Evolutionary conservation across 1,284 basidiomycete species (phyloP).

Genomic region (Athelia sp.): DNA sequence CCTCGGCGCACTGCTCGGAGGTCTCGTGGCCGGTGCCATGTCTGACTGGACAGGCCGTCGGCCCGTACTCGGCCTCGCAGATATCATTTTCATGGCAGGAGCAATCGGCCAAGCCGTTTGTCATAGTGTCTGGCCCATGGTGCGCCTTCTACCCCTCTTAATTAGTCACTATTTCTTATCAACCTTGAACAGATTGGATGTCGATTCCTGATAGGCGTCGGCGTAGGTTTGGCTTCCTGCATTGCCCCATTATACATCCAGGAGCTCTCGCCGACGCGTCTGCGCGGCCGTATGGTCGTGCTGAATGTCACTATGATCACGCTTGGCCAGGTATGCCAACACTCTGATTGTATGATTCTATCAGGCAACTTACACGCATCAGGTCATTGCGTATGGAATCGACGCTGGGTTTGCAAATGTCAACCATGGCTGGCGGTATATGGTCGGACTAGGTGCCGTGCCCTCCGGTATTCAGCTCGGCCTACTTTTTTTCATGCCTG

Average conservation of each 20-base stretch:
- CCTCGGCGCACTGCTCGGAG: slow-evolving; percentile 72
- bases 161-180: no score
- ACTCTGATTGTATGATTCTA: no score
- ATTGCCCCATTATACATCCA: slow-evolving; percentile 82
- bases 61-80: slow-evolving; percentile 64
- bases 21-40: slow-evolving; percentile 63
- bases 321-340: slow-evolving; percentile 67
- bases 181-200: slow-evolving; percentile 49
- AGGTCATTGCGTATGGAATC: slow-evolving; percentile 71
- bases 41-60: slow-evolving; percentile 73
- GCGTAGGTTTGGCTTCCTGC: slow-evolving; percentile 71
- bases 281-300: slow-evolving; percentile 75
- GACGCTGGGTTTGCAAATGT: slow-evolving; percentile 68
- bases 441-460: slow-evolving; percentile 72
- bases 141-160: no score
- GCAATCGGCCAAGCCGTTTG: slow-evolving; percentile 66
- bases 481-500: slow-evolving; percentile 64
- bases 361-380: no score
- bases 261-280: slow-evolving; percentile 72
- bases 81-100: slow-evolving; percentile 73
- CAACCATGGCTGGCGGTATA: slow-evolving; percentile 74
- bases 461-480: slow-evolving; percentile 62
- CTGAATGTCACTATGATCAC: slow-evolving; percentile 66
- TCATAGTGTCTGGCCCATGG: slow-evolving; percentile 24
- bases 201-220: slow-evolving; percentile 70